phyloP scores from a whole-genome alignment of 1,284 basidiomycete species.

The Austroboletus novae-zelandiae region DNA sequence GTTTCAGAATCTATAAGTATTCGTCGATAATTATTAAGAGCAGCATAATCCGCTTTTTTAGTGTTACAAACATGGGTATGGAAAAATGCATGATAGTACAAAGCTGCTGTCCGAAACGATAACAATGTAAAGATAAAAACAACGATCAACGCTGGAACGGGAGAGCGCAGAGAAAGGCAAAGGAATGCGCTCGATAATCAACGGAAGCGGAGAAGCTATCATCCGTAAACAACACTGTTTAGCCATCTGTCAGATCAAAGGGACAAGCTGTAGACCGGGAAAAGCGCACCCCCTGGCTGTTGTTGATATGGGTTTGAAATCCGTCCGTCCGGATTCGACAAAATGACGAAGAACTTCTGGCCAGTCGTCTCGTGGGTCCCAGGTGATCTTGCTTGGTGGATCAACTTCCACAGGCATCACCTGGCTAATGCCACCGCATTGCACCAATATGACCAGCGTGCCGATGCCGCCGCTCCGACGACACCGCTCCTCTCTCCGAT shows the following conservation, averaged over 20 bases:
- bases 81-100: conserved; percentile 27
- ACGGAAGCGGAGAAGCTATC: conserved; percentile 9
- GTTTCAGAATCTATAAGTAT: conserved; percentile 12
- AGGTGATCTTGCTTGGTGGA: conserved; percentile 65
- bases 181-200: conserved; percentile 3
- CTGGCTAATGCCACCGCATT: conserved; percentile 69
- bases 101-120: conserved; percentile 20
- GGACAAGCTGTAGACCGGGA: neutral
- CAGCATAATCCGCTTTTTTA: conserved; percentile 12
- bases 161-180: conserved; percentile 10
- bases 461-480: conserved; percentile 70
- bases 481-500: conserved; percentile 73
- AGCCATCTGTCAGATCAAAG: conserved; percentile 13
- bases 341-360: conserved; percentile 61
- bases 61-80: conserved; percentile 29
- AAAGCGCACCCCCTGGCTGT: conserved; percentile 62
- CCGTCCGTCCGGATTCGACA: conserved; percentile 66
- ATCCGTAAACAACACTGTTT: conserved; percentile 37
- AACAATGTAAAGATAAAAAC: conserved; percentile 22
- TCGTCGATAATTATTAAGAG: conserved; percentile 16
- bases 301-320: conserved; percentile 76
- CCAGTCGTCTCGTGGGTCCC: conserved; percentile 75
- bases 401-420: conserved; percentile 84
- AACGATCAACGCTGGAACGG: conserved; percentile 32
- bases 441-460: conserved; percentile 66